Evolutionary conservation across 179 eudicot species (phyloP).

Genomic region (Beta corolliflora): DNA sequence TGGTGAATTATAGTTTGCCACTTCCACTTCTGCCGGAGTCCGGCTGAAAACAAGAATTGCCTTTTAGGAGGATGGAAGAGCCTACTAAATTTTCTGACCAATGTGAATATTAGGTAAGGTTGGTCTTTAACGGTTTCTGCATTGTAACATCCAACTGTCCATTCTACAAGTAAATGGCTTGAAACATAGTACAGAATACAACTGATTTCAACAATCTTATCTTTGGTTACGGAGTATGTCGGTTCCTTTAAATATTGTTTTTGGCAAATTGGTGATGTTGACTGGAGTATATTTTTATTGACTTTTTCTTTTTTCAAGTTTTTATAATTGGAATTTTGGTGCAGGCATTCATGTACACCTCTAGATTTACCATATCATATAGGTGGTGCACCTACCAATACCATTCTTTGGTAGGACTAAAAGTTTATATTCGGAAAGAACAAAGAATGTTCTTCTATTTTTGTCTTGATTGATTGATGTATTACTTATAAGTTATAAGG

Average conservation of each 20-base stretch:
- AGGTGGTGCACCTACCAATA: conserved; percentile 8
- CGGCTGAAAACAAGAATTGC: background rate
- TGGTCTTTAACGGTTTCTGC: conserved; percentile 15
- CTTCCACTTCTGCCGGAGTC: background rate
- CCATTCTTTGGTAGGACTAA: background rate
- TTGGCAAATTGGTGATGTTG: background rate
- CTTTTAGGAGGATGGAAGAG: background rate
- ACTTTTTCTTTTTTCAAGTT: background rate
- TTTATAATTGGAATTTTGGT: background rate
- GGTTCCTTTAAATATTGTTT: conserved; percentile 5
- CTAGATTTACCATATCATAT: background rate
- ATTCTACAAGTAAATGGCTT: background rate
- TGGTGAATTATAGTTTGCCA: background rate
- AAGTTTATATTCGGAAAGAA: background rate
- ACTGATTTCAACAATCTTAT: conserved; percentile 17
- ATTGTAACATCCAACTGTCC: conserved; percentile 12
- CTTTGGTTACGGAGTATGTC: conserved; percentile 12
- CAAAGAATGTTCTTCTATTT: background rate
- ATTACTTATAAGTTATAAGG: no score
- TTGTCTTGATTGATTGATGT: background rate
- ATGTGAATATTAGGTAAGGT: conserved; percentile 20
- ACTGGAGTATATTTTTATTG: background rate
- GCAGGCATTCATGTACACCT: background rate
- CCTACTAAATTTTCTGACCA: background rate
- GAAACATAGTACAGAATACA: background rate